Base-by-base conservation (phyloP, 192 early-diverging fungal genomes). In the Phycomyces nitens region DNA sequence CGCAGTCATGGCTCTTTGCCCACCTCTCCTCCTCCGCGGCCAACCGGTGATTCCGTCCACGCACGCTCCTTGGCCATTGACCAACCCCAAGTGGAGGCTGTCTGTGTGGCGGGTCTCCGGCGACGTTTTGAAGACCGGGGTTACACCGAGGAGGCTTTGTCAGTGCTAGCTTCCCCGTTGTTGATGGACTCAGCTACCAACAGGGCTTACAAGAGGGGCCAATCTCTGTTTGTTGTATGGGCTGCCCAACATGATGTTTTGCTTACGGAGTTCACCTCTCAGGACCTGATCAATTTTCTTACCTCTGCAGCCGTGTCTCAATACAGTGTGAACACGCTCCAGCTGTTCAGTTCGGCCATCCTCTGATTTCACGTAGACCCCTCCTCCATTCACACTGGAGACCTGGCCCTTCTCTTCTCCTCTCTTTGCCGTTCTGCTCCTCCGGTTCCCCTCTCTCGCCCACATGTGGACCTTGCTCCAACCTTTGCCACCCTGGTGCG, bases 271-370 rank as follows among this genome's bases (percentile, higher is more conserved):
- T 57, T 57, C 56, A 18, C 56, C 1, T 0, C 3, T 9, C 38
- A 26, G 0, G 56, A 57, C 5, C 18, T 57, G 15, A 57, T 38
- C 26, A 57, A 57, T 34, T 57, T 57, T 3, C 26, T 57, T 20
- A n/a, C 56, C n/a, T 26, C 26, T 0, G 26, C 56, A 0, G 5
- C 27, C 6, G 34, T 39, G 3, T 18, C 56, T 16, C 15, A 1
- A 0, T 29, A 57, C 56, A 57, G 56, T 20, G n/a, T 57, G 24
- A 40, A 29, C 16, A 39, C 56, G 6, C 11, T 57, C 1, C 56
- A 57, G 34, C 24, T 57, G 10, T 29, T 40, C 4, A 9, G 26
- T 0, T 10, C 56, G 0, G 56, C 56, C 24, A 38, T 57, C 29
- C 2, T 47, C 2, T 34, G 29, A 7, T 34, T 34, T 7, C 44